A percentile compares a stretch with the other conserved stretches of the same genome.
Evolutionary conservation across 78 protist genomes (phyloP).

Genomic region (Neovahlkampfia damariscottae): DNA sequence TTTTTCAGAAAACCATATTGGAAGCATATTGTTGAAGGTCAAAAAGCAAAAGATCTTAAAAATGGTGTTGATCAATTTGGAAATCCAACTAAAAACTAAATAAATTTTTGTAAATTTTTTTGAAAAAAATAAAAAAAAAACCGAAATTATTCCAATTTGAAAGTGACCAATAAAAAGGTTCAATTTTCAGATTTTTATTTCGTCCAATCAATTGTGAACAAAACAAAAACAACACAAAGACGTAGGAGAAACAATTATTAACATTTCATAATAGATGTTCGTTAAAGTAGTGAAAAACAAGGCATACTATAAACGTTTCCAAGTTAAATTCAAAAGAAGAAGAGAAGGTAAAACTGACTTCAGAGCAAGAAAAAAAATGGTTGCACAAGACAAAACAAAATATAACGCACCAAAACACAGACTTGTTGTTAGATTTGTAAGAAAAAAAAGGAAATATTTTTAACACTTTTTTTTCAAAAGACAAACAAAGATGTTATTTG

Average conservation of each 20-base stretch:
- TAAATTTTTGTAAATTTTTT: too few species aligned
- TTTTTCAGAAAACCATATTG: neutral
- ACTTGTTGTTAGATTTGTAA: slow-evolving; percentile 84
- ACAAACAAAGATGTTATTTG: slow-evolving; percentile 79
- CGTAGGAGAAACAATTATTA: neutral
- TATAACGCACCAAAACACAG: slow-evolving; percentile 95
- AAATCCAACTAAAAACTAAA: too few species aligned
- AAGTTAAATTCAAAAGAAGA: slow-evolving; percentile 88
- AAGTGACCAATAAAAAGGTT: too few species aligned
- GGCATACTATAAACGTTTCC: slow-evolving; percentile 93
- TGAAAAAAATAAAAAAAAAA: too few species aligned
- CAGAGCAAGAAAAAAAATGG: slow-evolving; percentile 78
- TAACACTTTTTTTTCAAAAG: neutral
- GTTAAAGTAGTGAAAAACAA: slow-evolving; percentile 83
- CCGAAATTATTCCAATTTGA: too few species aligned
- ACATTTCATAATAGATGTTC: slow-evolving; percentile 55
- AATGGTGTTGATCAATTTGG: too few species aligned
- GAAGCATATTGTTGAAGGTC: neutral
- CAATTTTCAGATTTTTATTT: too few species aligned
- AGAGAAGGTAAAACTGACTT: slow-evolving; percentile 98
- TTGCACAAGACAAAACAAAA: slow-evolving; percentile 92
- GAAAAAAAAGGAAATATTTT: neutral
- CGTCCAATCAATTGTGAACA: too few species aligned
- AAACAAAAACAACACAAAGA: too few species aligned
- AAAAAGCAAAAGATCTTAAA: neutral